Percentiles rank a stretch among this genome's conserved stretches.
Conservation (phyloP, 2,329 filamentous ascomycete species). For the Claviceps fusiformis region DNA sequence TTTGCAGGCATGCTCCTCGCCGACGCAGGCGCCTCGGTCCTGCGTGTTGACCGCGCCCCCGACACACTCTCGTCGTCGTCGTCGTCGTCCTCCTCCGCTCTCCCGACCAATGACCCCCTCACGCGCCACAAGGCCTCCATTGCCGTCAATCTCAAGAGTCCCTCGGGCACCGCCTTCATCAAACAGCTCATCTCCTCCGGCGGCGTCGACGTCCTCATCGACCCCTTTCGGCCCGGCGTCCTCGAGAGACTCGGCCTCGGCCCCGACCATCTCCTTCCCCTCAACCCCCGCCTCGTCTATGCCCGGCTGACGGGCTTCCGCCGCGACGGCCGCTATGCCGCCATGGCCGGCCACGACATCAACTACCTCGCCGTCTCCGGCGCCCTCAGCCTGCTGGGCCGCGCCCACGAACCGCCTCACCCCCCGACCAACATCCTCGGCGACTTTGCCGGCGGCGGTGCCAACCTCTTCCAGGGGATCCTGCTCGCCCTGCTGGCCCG, state of each 20-base stretch:
- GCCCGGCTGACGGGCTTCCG: conserved; percentile 84
- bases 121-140: conserved; percentile 72
- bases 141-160: conserved; percentile 62
- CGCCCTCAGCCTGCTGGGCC: conserved; percentile 62
- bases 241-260: conserved; percentile 72
- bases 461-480: conserved; percentile 68
- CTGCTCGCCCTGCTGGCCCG: conserved; percentile 64
- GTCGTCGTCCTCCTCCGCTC: neutral
- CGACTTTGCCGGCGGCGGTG: conserved; percentile 85
- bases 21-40: conserved; percentile 76
- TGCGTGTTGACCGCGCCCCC: conserved; percentile 63
- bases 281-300: conserved; percentile 67
- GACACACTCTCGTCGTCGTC: neutral
- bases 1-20: conserved; percentile 81
- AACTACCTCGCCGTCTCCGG: conserved; percentile 90
- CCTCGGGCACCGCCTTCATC: conserved; percentile 50
- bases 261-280: conserved; percentile 49
- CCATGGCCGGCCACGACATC: conserved; percentile 92
- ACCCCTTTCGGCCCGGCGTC: conserved; percentile 85
- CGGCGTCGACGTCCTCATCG: conserved; percentile 77
- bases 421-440: conserved; percentile 74
- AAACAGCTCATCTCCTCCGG: conserved; percentile 45
- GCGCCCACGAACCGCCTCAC: conserved; percentile 54
- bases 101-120: conserved; percentile 55
- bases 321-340: conserved; percentile 68